These are phyloP conservation scores for Globisporangium middletonii DNA, from an alignment of 352 stramenopile species.

Conservation along the genomic window DNA sequence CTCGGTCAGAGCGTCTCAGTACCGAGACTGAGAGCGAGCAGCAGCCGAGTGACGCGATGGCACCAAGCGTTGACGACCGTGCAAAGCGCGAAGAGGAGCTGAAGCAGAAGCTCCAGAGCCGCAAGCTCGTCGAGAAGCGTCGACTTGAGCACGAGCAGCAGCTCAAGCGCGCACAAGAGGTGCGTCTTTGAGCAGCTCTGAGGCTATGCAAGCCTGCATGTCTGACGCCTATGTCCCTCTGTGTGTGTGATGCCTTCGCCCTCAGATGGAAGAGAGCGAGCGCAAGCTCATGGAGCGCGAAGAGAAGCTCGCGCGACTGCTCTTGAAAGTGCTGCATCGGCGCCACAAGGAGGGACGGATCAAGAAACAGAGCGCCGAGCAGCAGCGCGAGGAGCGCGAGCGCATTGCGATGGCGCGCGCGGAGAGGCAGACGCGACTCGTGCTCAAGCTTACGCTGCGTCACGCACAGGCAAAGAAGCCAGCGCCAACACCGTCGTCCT, in stretches of 20 bases:
- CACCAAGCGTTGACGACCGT: slow-evolving; percentile 19
- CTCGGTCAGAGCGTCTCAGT: not conserved
- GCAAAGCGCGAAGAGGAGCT: slow-evolving; percentile 36
- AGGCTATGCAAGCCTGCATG: not conserved
- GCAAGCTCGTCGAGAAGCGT: slow-evolving; percentile 30
- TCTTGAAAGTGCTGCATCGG: slow-evolving; percentile 49
- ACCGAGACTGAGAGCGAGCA: slow-evolving; percentile 8
- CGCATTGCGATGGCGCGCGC: slow-evolving; percentile 63
- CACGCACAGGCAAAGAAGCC: slow-evolving; percentile 8
- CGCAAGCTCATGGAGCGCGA: slow-evolving; percentile 66
- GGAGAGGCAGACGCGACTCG: slow-evolving; percentile 47
- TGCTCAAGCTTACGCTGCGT: slow-evolving; percentile 33
- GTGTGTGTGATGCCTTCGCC: not conserved
- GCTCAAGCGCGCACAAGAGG: slow-evolving; percentile 27
- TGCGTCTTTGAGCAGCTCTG: slow-evolving; percentile 11
- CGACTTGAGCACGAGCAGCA: slow-evolving; percentile 30
- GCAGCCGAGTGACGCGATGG: not conserved
- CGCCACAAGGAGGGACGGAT: slow-evolving; percentile 40
- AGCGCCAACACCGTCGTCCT: not conserved
- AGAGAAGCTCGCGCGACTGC: slow-evolving; percentile 50
- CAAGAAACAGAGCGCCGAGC: slow-evolving; percentile 34
- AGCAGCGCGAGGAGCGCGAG: slow-evolving; percentile 64
- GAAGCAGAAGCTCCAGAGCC: slow-evolving; percentile 34
- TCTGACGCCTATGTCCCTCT: not conserved
- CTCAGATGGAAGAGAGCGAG: slow-evolving; percentile 50